phyloP scores from a whole-genome alignment of 148 eudicot genomes.

The Camellia sinensis region DNA sequence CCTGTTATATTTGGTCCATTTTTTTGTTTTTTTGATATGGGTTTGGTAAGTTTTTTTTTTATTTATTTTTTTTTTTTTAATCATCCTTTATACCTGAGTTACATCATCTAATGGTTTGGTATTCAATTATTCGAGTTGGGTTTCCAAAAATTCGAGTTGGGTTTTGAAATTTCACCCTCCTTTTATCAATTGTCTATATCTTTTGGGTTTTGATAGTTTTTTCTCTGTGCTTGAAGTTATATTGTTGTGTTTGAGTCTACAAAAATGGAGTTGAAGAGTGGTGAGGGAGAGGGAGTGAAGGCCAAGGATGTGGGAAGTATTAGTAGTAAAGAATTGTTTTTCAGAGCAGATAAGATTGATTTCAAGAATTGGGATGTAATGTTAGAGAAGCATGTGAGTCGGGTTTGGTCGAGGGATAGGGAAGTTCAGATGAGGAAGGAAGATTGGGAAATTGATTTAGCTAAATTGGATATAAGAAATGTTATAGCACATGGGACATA shows the following conservation, averaged over 20 bases:
- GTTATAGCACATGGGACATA: conserved; percentile 81
- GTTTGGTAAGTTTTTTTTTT: neutral
- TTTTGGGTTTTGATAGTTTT: conserved; percentile 5
- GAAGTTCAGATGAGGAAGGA: conserved; percentile 43
- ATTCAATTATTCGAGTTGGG: neutral
- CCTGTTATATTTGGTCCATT: neutral
- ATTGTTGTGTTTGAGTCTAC: neutral
- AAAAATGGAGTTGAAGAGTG: conserved; percentile 48
- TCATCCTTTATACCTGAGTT: too few species aligned
- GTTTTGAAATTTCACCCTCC: neutral
- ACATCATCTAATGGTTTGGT: neutral
- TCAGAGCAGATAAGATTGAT: conserved; percentile 86
- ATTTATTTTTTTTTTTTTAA: too few species aligned
- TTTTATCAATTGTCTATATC: neutral
- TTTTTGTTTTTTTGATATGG: neutral
- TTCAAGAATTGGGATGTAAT: conserved; percentile 72
- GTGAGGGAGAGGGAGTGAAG: conserved; percentile 26
- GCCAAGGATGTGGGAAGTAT: conserved; percentile 28
- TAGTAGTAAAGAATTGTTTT: conserved; percentile 34
- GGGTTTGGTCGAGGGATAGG: conserved; percentile 53
- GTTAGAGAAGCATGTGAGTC: conserved; percentile 57
- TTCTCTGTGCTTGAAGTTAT: conserved; percentile 1
- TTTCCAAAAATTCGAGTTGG: neutral
- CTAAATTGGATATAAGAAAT: conserved; percentile 61
- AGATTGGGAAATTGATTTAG: conserved; percentile 81